phyloP scores from a whole-genome alignment of 176 grass and related monocot genomes.

The Calamus simplicifolius region DNA sequence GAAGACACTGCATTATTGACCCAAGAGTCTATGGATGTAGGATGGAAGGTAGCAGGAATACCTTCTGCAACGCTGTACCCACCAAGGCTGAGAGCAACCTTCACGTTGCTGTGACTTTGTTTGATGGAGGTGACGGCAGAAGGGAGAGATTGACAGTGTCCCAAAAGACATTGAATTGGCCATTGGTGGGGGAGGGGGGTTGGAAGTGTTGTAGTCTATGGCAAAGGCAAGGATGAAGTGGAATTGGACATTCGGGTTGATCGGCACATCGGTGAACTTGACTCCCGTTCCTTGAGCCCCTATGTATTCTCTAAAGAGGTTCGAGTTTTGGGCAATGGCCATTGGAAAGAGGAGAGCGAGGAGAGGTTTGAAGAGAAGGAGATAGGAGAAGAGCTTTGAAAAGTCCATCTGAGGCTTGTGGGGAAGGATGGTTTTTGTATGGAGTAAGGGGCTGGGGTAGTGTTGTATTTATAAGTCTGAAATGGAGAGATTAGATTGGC shows the following conservation, averaged over 20 bases:
- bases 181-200: slow-evolving; percentile 48
- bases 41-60: too few relatives aligned
- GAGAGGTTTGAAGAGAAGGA: slow-evolving; percentile 23
- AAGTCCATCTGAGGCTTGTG: not conserved
- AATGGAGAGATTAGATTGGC: too few relatives aligned
- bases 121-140: too few relatives aligned
- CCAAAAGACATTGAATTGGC: slow-evolving; percentile 62
- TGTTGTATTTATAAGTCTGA: not conserved
- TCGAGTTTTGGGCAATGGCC: slow-evolving; percentile 34
- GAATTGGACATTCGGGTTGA: slow-evolving; percentile 37
- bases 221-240: slow-evolving; percentile 64
- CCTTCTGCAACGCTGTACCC: too few relatives aligned
- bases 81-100: too few relatives aligned
- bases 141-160: too few relatives aligned
- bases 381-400: slow-evolving; percentile 17
- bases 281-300: slow-evolving; percentile 55
- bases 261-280: slow-evolving; percentile 68
- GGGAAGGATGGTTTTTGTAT: not conserved
- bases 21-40: too few relatives aligned
- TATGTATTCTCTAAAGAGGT: slow-evolving; percentile 77
- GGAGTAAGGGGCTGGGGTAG: not conserved
- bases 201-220: slow-evolving; percentile 60
- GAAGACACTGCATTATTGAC: too few relatives aligned
- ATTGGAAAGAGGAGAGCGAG: slow-evolving; percentile 15
- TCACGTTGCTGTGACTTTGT: too few relatives aligned